These are phyloP conservation scores for Geotrichum candidum DNA, from an alignment of 1,139 yeast genomes.

Conservation along the genomic window DNA sequence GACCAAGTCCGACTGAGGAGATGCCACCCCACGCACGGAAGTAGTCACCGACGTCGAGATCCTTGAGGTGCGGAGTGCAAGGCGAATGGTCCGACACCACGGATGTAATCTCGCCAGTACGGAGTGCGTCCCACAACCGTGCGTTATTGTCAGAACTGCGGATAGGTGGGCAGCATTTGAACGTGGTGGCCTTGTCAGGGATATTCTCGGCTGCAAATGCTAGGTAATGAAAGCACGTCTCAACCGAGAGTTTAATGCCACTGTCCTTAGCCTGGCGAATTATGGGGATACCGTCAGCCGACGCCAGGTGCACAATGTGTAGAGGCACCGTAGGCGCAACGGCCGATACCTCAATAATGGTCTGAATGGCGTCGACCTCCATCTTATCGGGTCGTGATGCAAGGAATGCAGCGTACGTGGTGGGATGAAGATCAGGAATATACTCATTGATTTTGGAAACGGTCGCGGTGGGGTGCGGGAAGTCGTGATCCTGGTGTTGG, in stretches of 20 bases:
- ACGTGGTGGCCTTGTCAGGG: slow-evolving; percentile 68
- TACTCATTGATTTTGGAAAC: slow-evolving; percentile 4
- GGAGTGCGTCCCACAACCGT: slow-evolving; percentile 69
- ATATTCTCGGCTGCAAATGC: slow-evolving; percentile 70
- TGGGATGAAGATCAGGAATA: slow-evolving; percentile 18
- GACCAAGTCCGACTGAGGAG: slow-evolving; percentile 83
- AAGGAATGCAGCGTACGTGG: slow-evolving; percentile 67
- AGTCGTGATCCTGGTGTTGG: slow-evolving; percentile 42
- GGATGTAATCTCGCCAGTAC: slow-evolving; percentile 58
- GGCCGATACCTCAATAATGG: slow-evolving; percentile 57
- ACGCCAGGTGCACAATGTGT: slow-evolving; percentile 85
- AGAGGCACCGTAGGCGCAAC: slow-evolving; percentile 51
- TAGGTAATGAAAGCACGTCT: slow-evolving; percentile 88
- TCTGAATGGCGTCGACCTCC: slow-evolving; percentile 74
- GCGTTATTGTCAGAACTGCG: slow-evolving; percentile 64
- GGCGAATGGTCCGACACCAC: slow-evolving; percentile 95
- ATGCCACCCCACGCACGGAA: slow-evolving; percentile 97
- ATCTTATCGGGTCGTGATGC: slow-evolving; percentile 83
- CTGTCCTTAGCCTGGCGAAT: slow-evolving; percentile 49
- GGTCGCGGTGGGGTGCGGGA: slow-evolving; percentile 31
- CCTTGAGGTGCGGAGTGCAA: slow-evolving; percentile 84
- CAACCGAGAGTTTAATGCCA: slow-evolving; percentile 58
- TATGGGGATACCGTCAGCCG: slow-evolving; percentile 68
- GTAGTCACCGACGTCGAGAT: slow-evolving; percentile 76
- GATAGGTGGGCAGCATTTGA: slow-evolving; percentile 92